phyloP scores from a whole-genome alignment of 495 filamentous ascomycete species.

The Echria macrotheca region DNA sequence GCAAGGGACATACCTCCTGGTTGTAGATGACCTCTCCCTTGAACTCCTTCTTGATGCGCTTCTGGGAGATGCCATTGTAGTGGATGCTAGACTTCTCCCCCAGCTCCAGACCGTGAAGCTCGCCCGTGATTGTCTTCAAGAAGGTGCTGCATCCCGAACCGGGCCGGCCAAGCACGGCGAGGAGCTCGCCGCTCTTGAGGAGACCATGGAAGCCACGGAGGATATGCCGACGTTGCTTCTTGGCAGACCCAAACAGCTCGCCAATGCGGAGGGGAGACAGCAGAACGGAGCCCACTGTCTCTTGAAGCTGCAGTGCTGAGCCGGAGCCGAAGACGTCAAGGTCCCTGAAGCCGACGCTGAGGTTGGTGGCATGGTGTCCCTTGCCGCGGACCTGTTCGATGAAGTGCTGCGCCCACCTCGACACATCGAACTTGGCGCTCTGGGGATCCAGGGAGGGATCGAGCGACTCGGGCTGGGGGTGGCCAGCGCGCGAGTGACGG shows the following conservation, averaged over 20 bases:
- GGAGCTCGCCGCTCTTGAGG: slow-evolving; percentile 69
- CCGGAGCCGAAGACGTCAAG: slow-evolving; percentile 52
- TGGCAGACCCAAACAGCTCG: slow-evolving; percentile 36
- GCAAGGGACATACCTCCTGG: slow-evolving; percentile 26
- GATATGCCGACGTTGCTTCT: slow-evolving; percentile 45
- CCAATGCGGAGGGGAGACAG: slow-evolving; percentile 43
- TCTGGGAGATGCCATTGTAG: slow-evolving; percentile 46
- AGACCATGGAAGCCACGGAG: slow-evolving; percentile 68
- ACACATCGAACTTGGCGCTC: slow-evolving; percentile 21
- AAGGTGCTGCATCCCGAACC: slow-evolving; percentile 55
- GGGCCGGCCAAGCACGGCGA: slow-evolving; percentile 72
- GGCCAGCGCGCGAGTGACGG: slow-evolving; percentile 1
- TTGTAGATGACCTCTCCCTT: slow-evolving; percentile 60
- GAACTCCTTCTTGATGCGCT: slow-evolving; percentile 52
- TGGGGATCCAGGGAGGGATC: slow-evolving; percentile 19
- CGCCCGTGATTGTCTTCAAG: slow-evolving; percentile 65
- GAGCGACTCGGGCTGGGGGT: neutral
- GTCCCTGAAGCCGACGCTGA: slow-evolving; percentile 45
- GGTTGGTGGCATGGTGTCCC: slow-evolving; percentile 11
- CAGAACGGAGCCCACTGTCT: slow-evolving; percentile 48
- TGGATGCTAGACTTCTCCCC: slow-evolving; percentile 40
- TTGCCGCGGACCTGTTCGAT: slow-evolving; percentile 21
- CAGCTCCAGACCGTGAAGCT: slow-evolving; percentile 50
- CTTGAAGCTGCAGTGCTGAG: slow-evolving; percentile 49
- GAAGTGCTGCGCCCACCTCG: slow-evolving; percentile 20